Evolutionary conservation across 108 stramenopile genomes (phyloP), one percentile per base, ranked within the genome.

Genomic region (Nannochloropsis salina): DNA sequence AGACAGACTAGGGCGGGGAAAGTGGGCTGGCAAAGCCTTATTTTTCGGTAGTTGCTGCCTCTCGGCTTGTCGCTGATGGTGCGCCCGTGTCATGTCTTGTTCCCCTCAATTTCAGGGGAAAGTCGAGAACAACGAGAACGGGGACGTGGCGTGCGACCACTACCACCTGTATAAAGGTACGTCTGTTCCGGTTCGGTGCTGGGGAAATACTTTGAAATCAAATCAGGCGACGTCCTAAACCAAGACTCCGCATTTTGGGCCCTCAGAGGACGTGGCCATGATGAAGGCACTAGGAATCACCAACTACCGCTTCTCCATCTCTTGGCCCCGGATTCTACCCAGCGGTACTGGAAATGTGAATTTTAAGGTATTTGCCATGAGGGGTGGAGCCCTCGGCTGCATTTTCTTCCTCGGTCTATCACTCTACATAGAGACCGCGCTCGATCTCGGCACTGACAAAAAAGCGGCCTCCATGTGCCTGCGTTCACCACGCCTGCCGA

Each of bases 241-340:
- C 18, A 61, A 61, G 51, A 61, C 10, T 18, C 10, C 1, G 51
- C 51, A 61, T 61, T 18, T 10, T 61, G 10, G 51, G 15, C 51
- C 18, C 18, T 15, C 86, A 92, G 90, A 95, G 83, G 97, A 98
- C 86, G 91, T 97, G 21, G 83, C 92, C 61, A 80, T 97, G 61
- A 93, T 96, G 92, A 90, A 93, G 85, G 80, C 86, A 9, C 80
- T 96, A 43, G 95, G 95, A 12, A 43, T 98, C 42, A 90, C 94
- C 81, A 92, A 94, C 42, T 98, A 96, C 91, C 94, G 98, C 0
- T 94, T 98, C 83, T 94, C 94, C 40, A 92, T 98, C 82, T 91
- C 96, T 9, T 98, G 98, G 98, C 81, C 94, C 41, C 83, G 98
- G 80, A 94, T 98, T 47, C 86, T 95, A 15, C 98, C 98, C 0